Evolutionary conservation across 176 grass and related monocot genomes (phyloP).

Genomic region (Elaeis guineensis): DNA sequence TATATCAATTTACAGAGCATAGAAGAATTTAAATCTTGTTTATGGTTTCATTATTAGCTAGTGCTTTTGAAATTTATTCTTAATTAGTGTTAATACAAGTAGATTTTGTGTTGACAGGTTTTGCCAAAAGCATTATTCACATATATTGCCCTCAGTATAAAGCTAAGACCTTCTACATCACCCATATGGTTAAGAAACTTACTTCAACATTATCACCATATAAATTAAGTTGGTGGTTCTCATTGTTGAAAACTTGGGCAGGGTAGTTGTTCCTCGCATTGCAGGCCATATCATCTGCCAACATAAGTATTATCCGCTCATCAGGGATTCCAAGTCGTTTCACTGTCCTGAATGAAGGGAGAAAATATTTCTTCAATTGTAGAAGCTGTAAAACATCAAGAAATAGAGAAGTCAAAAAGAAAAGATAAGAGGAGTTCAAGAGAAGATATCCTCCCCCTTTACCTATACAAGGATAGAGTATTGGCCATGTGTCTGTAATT

Average conservation of each 20-base stretch:
- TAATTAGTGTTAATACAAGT: no score
- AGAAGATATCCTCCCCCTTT: neutral
- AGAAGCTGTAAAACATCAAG: slow-evolving; percentile 1
- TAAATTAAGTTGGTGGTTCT: slow-evolving; percentile 94
- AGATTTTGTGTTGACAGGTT: no score
- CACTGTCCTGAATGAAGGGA: slow-evolving; percentile 57
- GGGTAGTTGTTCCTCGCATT: slow-evolving; percentile 91
- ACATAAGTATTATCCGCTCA: slow-evolving; percentile 94
- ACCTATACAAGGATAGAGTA: slow-evolving; percentile 90
- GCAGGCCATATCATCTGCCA: slow-evolving; percentile 96
- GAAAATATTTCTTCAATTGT: neutral
- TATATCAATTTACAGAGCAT: no score
- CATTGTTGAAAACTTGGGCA: slow-evolving; percentile 98
- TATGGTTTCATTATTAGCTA: no score
- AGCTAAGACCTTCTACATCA: no score
- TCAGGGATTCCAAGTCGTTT: slow-evolving; percentile 95
- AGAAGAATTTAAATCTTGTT: no score
- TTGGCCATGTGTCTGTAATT: slow-evolving; percentile 99
- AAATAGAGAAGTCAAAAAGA: slow-evolving; percentile 3
- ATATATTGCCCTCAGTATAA: no score
- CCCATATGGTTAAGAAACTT: slow-evolving; percentile 9
- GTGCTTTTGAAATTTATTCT: no score
- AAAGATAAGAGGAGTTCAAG: neutral
- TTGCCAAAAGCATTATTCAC: no score
- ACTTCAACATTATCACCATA: slow-evolving; percentile 98